Percentiles rank a stretch among this genome's conserved stretches.
These are phyloP conservation scores for Hypoxylon sp. DNA, from an alignment of 2,329 filamentous ascomycete genomes.

Conservation along the genomic window DNA sequence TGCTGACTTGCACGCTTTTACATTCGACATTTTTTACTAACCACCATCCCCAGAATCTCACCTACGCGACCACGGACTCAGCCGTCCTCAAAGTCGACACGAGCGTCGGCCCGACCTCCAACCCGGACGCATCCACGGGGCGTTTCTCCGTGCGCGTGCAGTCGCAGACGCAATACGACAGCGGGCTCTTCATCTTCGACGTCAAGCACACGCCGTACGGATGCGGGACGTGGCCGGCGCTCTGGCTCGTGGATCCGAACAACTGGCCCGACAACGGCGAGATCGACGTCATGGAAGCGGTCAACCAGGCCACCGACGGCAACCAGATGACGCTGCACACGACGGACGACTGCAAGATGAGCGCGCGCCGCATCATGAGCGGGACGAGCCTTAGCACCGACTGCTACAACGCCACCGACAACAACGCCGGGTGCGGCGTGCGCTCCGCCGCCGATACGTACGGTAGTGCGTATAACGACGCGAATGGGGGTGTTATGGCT, in stretches of 20 bases:
- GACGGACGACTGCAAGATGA: conserved; percentile 65
- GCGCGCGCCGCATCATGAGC: conserved; percentile 68
- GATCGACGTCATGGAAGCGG: conserved; percentile 74
- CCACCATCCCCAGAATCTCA: conserved; percentile 68
- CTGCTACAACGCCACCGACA: conserved; percentile 67
- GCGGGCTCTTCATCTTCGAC: conserved; percentile 78
- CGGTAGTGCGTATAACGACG: conserved; percentile 67
- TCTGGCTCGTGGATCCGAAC: conserved; percentile 74
- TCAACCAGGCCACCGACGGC: conserved; percentile 68
- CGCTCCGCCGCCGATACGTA: conserved; percentile 61
- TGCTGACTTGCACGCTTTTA: conserved; percentile 12
- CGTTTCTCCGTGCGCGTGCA: conserved; percentile 75
- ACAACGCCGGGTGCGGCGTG: conserved; percentile 73
- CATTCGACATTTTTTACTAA: conserved; percentile 26
- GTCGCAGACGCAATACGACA: conserved; percentile 72
- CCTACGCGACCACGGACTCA: conserved; percentile 67
- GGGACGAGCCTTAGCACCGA: conserved; percentile 61
- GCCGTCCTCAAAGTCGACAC: conserved; percentile 75
- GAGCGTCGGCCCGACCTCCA: conserved; percentile 63
- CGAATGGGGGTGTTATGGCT: conserved; percentile 72
- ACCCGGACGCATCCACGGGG: conserved; percentile 69
- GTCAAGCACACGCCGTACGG: conserved; percentile 74
- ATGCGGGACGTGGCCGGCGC: conserved; percentile 75
- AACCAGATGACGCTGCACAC: conserved; percentile 75
- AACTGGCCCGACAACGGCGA: conserved; percentile 77